phyloP scores from a whole-genome alignment of 1,284 basidiomycete species.

The Ceratobasidium sp. region DNA sequence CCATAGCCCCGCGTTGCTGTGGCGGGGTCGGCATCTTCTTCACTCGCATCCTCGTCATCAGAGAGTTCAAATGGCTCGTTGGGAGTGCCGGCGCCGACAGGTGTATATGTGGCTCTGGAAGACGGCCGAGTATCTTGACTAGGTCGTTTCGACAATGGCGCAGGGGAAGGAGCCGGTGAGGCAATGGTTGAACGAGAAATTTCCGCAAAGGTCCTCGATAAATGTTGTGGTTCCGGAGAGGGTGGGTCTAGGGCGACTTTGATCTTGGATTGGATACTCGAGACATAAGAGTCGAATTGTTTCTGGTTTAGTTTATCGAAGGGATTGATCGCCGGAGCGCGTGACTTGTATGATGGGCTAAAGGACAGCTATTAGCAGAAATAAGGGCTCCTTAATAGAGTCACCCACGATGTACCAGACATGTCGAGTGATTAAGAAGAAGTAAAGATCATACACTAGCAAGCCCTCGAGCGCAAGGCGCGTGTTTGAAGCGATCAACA shows the following conservation, averaged over 20 bases:
- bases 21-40: slow-evolving; percentile 30
- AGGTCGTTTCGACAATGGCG: slow-evolving; percentile 20
- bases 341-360: slow-evolving; percentile 21
- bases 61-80: slow-evolving; percentile 33
- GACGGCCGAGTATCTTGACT: slow-evolving; percentile 11
- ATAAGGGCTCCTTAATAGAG: not conserved
- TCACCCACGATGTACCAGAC: slow-evolving; percentile 2
- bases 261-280: slow-evolving; percentile 38
- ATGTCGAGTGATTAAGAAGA: too few relatives aligned
- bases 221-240: slow-evolving; percentile 17
- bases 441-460: too few relatives aligned
- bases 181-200: slow-evolving; percentile 30
- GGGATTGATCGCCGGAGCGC: slow-evolving; percentile 39
- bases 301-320: slow-evolving; percentile 39
- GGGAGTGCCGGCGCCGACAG: slow-evolving; percentile 20
- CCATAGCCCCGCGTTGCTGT: not conserved
- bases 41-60: slow-evolving; percentile 37
- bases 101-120: not conserved
- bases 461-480: too few relatives aligned
- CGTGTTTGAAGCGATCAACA: too few relatives aligned
- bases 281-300: slow-evolving; percentile 40
- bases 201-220: slow-evolving; percentile 12
- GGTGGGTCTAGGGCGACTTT: slow-evolving; percentile 38
- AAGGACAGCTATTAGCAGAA: not conserved
- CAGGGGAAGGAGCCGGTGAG: slow-evolving; percentile 14